Evolutionary conservation across 192 early-diverging fungal species (phyloP).

Genomic region (Coemansia sp.): DNA sequence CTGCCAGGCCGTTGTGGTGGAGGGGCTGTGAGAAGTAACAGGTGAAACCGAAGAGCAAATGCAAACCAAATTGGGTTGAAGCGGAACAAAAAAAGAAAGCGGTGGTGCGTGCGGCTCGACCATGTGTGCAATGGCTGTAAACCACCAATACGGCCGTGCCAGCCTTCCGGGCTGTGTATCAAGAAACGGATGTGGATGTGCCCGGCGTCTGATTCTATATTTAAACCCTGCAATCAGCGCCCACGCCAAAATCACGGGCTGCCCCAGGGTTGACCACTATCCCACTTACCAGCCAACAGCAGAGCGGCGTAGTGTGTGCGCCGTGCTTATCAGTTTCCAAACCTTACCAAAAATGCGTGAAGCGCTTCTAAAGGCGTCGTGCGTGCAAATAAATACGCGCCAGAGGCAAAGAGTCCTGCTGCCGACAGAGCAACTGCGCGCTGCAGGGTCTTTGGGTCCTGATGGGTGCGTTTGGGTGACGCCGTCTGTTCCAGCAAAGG

Average conservation of each 20-base stretch:
- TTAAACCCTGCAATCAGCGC: neutral
- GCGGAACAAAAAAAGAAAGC: neutral
- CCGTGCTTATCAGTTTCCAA: neutral
- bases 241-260: neutral
- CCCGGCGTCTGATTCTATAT: neutral
- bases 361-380: neutral
- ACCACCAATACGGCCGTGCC: neutral
- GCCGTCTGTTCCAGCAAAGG: neutral
- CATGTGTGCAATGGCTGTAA: constrained; percentile 4
- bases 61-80: neutral
- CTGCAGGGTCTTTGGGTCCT: neutral
- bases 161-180: neutral
- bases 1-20: neutral
- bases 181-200: neutral
- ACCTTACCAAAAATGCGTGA: neutral
- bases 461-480: neutral
- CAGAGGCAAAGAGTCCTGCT: neutral
- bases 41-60: neutral
- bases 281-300: neutral
- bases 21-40: neutral
- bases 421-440: too few relatives aligned
- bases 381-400: too few relatives aligned
- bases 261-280: neutral
- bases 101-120: neutral
- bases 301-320: neutral